Percentiles rank a stretch among this genome's conserved stretches.
Evolutionary conservation across 257 asterid genomes (phyloP).

Genomic region (Solanum etuberosum): DNA sequence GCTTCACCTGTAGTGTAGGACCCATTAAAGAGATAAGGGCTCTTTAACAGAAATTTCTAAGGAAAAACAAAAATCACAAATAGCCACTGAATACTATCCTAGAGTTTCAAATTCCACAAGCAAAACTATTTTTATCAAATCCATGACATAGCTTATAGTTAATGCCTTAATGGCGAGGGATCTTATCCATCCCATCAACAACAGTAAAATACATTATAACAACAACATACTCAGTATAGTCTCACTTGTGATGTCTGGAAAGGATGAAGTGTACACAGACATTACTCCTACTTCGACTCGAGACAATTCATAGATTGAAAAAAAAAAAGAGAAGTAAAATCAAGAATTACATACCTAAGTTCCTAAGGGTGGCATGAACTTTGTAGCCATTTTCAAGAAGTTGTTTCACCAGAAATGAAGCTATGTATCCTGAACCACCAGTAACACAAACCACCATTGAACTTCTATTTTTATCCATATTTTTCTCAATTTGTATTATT

Average conservation of each 20-base stretch:
- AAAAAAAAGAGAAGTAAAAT: neutral
- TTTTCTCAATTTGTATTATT: neutral
- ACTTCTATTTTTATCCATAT: neutral
- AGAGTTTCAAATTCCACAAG: neutral
- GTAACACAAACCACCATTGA: conserved; percentile 18
- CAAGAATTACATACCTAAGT: conserved; percentile 4
- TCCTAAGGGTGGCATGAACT: conserved; percentile 21
- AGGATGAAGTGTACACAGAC: neutral
- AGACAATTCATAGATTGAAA: neutral
- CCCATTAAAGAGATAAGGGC: neutral
- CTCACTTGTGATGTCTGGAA: neutral
- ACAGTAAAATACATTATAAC: neutral
- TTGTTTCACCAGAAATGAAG: conserved; percentile 17
- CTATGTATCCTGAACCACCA: conserved; percentile 25
- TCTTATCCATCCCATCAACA: neutral
- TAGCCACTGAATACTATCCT: neutral
- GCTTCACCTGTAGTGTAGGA: neutral
- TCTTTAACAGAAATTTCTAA: neutral
- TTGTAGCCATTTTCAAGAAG: conserved; percentile 12
- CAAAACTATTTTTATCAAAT: neutral
- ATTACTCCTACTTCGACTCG: neutral
- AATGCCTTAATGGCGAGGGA: neutral
- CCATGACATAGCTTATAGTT: neutral
- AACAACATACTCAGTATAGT: neutral
- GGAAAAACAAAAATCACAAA: neutral